Conservation (phyloP, 1,284 basidiomycete genomes). For the Cerrena zonata region DNA sequence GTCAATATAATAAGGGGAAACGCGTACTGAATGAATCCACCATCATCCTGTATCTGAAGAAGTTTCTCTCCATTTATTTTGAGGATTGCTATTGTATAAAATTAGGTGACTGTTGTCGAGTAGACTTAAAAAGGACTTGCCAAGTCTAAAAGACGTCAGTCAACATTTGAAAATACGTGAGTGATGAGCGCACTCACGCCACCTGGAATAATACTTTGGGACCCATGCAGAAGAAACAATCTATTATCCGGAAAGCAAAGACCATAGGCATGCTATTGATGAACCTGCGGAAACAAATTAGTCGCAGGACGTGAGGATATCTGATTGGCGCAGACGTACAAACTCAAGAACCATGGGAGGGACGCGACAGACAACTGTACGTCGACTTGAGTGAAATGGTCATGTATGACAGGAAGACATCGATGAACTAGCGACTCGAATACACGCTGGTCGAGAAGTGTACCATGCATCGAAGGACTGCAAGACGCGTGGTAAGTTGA, state of each 20-base stretch:
- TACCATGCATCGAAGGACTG: slow-evolving; percentile 97
- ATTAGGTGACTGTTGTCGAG: not conserved
- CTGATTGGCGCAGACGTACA: slow-evolving; percentile 45
- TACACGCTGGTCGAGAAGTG: slow-evolving; percentile 93
- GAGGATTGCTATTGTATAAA: slow-evolving; percentile 66
- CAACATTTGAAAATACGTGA: slow-evolving; percentile 1
- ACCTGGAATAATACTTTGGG: slow-evolving; percentile 98
- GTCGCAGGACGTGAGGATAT: slow-evolving; percentile 5
- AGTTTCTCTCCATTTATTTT: slow-evolving; percentile 97
- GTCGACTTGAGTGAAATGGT: slow-evolving; percentile 87
- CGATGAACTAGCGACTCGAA: slow-evolving; percentile 94
- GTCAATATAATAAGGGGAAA: not conserved
- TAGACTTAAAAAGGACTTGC: slow-evolving; percentile 27
- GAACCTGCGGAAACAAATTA: slow-evolving; percentile 48
- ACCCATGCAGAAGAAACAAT: slow-evolving; percentile 99
- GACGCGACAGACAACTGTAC: slow-evolving; percentile 97
- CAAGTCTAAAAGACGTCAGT: slow-evolving; percentile 31
- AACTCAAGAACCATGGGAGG: slow-evolving; percentile 94
- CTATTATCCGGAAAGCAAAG: slow-evolving; percentile 96
- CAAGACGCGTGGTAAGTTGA: not conserved
- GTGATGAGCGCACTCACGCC: slow-evolving; percentile 54
- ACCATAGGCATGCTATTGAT: slow-evolving; percentile 99
- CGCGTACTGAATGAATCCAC: slow-evolving; percentile 86
- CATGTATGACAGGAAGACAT: slow-evolving; percentile 87
- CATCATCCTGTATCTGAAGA: slow-evolving; percentile 94